phyloP scores from a whole-genome alignment of 805 yeast species.

The Starmera caribaea region DNA sequence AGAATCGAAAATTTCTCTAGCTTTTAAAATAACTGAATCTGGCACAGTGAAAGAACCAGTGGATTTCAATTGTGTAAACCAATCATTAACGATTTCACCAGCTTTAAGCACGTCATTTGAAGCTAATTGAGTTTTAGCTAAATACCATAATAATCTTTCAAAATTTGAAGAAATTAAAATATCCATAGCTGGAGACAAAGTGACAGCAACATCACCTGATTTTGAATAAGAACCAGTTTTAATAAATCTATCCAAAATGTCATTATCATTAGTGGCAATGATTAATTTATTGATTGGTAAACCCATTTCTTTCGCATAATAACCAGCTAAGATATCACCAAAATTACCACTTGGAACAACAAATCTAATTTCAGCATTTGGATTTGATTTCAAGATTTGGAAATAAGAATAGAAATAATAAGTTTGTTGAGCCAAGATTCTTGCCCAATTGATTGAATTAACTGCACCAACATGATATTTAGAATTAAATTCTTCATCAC shows the following conservation, averaged over 20 bases:
- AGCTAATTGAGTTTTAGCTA: conserved; percentile 65
- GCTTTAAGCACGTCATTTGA: conserved; percentile 47
- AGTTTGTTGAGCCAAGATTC: conserved; percentile 95
- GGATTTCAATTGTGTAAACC: conserved; percentile 74
- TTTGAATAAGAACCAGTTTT: conserved; percentile 81
- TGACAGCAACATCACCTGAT: conserved; percentile 67
- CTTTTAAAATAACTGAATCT: conserved; percentile 50
- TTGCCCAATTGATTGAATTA: conserved; percentile 98
- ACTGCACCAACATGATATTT: conserved; percentile 95
- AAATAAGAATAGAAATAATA: conserved; percentile 92
- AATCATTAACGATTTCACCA: conserved; percentile 57
- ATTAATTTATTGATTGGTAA: conserved; percentile 79
- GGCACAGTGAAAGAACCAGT: conserved; percentile 73
- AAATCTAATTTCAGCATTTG: conserved; percentile 50
- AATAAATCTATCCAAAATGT: conserved; percentile 87
- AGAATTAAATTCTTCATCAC: conserved; percentile 78
- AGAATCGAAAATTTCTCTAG: conserved; percentile 63
- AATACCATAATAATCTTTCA: conserved; percentile 93
- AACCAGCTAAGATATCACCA: conserved; percentile 97
- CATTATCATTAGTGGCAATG: conserved; percentile 94
- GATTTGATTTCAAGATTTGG: conserved; percentile 39
- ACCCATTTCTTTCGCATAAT: conserved; percentile 91
- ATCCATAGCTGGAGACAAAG: conserved; percentile 98
- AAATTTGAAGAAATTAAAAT: conserved; percentile 91
- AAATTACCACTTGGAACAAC: conserved; percentile 98